These are phyloP conservation scores for Smittium culicis DNA, from an alignment of 371 early-diverging fungal species.

Conservation along the genomic window DNA sequence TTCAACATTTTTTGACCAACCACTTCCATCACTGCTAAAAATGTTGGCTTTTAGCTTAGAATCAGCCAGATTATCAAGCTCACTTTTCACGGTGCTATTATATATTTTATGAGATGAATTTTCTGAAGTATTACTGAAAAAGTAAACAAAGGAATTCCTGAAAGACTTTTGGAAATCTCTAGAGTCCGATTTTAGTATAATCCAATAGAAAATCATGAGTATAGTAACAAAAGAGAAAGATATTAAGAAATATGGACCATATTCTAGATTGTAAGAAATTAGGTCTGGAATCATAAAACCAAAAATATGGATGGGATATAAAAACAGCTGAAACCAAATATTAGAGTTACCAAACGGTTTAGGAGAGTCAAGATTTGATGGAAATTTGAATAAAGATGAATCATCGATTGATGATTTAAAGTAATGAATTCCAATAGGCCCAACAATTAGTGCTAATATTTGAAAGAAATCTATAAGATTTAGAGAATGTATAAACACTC, in stretches of 20 bases:
- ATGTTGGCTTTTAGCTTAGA: neutral
- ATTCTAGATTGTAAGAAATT: neutral
- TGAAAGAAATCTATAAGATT: slow-evolving; percentile 1
- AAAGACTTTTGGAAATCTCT: neutral
- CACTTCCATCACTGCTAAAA: slow-evolving; percentile 14
- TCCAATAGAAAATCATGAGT: neutral
- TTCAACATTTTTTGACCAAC: slow-evolving; percentile 30
- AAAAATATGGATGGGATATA: neutral
- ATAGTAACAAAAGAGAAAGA: neutral
- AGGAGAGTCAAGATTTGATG: neutral
- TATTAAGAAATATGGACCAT: neutral
- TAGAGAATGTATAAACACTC: neutral
- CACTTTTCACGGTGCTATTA: neutral
- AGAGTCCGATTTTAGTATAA: neutral
- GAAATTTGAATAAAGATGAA: neutral
- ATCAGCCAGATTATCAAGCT: neutral
- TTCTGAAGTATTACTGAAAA: neutral
- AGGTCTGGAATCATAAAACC: slow-evolving; percentile 1
- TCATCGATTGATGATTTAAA: neutral
- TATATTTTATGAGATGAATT: neutral
- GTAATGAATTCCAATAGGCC: neutral
- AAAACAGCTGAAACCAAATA: neutral
- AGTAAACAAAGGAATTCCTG: neutral
- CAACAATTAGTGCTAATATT: neutral
- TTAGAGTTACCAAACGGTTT: neutral